Evolutionary conservation across 305 asterid species (phyloP).

Genomic region (Fraxinus angustifolia): DNA sequence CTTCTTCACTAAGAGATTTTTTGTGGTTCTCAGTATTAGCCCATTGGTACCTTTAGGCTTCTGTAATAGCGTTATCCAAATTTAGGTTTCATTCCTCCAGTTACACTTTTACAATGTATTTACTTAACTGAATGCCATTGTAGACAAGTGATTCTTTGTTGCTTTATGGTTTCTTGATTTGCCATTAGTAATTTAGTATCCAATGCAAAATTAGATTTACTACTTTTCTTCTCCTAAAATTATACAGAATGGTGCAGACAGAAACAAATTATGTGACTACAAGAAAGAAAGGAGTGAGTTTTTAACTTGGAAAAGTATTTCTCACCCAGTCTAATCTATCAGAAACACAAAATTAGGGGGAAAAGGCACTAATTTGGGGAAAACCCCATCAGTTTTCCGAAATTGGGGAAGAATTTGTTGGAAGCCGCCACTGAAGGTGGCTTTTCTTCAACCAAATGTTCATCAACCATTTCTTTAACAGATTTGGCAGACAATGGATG

Average conservation of each 20-base stretch:
- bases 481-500: conserved; percentile 75
- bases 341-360: not conserved
- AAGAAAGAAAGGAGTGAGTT: not conserved
- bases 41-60: not conserved
- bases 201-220: not conserved
- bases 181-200: not conserved
- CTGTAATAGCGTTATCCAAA: not conserved
- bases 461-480: conserved; percentile 60
- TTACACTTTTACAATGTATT: not conserved
- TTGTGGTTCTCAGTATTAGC: not conserved
- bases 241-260: not conserved
- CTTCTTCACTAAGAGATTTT: not conserved
- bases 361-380: not conserved
- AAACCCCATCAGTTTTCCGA: conserved; percentile 48
- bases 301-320: not conserved
- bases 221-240: not conserved
- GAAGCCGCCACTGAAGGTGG: conserved; percentile 24
- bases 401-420: conserved; percentile 30
- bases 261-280: not conserved
- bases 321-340: not conserved
- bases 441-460: conserved; percentile 32
- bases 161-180: not conserved
- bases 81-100: not conserved
- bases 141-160: not conserved
- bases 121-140: not conserved